Conservation (phyloP, 495 filamentous ascomycete species). For the Penicillium ochrochloron region DNA sequence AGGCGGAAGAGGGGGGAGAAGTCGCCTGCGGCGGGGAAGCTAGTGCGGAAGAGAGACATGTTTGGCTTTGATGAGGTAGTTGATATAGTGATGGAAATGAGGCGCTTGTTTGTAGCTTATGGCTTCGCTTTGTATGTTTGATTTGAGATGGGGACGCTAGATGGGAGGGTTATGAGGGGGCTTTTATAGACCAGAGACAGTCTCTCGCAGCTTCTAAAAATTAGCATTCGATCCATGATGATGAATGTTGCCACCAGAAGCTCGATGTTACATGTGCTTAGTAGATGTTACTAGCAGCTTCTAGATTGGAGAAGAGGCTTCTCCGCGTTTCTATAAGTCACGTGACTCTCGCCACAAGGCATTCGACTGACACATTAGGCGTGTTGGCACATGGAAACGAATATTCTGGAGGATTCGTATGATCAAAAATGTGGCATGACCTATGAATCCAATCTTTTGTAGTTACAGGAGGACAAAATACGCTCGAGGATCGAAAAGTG, state of each 20-base stretch:
- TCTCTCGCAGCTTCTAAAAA: background rate
- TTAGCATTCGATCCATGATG: background rate
- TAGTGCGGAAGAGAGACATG: constrained; percentile 48
- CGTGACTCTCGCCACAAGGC: constrained; percentile 15
- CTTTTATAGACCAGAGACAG: background rate
- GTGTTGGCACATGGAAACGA: background rate
- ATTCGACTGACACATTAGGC: background rate
- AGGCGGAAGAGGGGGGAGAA: constrained; percentile 53
- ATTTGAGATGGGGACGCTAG: background rate
- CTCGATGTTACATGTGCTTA: constrained; percentile 8
- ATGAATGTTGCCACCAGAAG: background rate
- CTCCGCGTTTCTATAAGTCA: constrained; percentile 37
- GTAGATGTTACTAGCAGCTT: constrained; percentile 17
- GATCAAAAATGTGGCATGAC: background rate
- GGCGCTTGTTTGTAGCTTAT: constrained; percentile 6
- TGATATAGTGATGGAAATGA: constrained; percentile 8
- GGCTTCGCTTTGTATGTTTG: background rate
- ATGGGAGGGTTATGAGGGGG: background rate
- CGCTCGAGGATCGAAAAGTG: background rate
- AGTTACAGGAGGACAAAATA: background rate
- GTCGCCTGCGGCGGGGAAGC: constrained; percentile 38
- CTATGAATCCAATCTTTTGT: background rate
- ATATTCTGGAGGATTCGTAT: background rate
- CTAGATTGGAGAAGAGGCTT: constrained; percentile 28
- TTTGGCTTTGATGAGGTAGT: constrained; percentile 9